Base-by-base conservation (phyloP, 2,329 filamentous ascomycete species). In the Xylaria polymorpha region DNA sequence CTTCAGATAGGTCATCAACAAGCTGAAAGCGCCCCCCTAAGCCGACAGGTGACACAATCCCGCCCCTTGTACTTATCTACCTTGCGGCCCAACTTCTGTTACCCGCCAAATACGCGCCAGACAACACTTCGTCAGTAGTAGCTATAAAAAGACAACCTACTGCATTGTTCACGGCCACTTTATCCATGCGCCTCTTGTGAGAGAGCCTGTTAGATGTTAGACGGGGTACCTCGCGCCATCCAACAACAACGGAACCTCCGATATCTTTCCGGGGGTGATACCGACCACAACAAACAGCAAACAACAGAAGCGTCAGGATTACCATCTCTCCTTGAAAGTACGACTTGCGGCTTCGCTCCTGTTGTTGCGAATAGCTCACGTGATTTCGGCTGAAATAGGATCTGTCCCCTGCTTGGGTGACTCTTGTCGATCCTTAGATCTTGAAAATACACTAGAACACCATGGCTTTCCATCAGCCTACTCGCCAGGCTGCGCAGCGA, bases 401-500 rank as follows among this genome's bases (percentile, higher is more conserved):
- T 61, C 50, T 55, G 55, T 58, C 61, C 62, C 68, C 66, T 57
- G 53, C 61, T 22, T 68, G 66, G 71, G 67, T 51, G 41, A 53
- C 39, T 57, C 9, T 56, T 53, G 50, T 66, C 48, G 25, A 48
- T 51, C 25, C 55, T 57, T 22, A 20, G 32, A 35, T 41, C 44
- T 41, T 22, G 29, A 66, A 50, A 44, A 18, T 55, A 58, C 14
- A 53, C 20, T 46, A 46, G 61, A 64, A 37, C 69, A 76, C 46
- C 58, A 89, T 88, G 86, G 86, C 87, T 70, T 90, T 90, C 74
- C 88, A 88, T 71, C 88, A 90, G 74, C 84, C 87, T 55, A 85
- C 87, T 44, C 83, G 85, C 68, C 86, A 86, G 74, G 78, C 83
- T 37, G 80, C 83, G 29, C 86, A 86, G 74, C 84, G 87, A 71